Evolutionary conservation across 495 filamentous ascomycete genomes (phyloP).

Genomic region (Daldinia decipiens): DNA sequence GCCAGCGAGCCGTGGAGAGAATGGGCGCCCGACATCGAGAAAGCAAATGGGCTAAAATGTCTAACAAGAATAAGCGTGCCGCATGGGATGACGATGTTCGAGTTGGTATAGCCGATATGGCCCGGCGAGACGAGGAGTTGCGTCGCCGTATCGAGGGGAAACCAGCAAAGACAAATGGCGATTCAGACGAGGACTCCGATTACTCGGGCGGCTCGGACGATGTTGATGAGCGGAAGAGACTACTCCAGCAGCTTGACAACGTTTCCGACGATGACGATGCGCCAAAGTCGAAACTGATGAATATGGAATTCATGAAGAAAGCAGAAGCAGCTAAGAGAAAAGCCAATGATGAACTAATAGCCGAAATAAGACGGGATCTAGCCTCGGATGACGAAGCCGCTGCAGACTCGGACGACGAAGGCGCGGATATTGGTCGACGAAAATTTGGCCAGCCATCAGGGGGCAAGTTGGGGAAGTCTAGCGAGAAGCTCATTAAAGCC

Average conservation of each 20-base stretch:
- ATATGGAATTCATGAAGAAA: slow-evolving; percentile 80
- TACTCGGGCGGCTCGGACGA: slow-evolving; percentile 64
- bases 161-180: slow-evolving; percentile 60
- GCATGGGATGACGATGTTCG: slow-evolving; percentile 87
- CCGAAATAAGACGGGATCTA: slow-evolving; percentile 77
- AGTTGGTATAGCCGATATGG: slow-evolving; percentile 80
- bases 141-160: slow-evolving; percentile 84
- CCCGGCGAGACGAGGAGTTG: slow-evolving; percentile 85
- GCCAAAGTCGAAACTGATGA: slow-evolving; percentile 57
- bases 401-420: slow-evolving; percentile 65
- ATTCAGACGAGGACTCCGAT: slow-evolving; percentile 64
- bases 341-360: slow-evolving; percentile 83
- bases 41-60: slow-evolving; percentile 93
- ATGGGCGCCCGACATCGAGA: slow-evolving; percentile 90
- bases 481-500: slow-evolving; percentile 31
- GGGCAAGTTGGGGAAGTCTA: slow-evolving; percentile 39
- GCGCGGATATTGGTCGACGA: slow-evolving; percentile 70
- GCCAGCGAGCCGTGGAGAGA: slow-evolving; percentile 82
- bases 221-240: slow-evolving; percentile 62
- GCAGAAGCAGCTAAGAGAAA: slow-evolving; percentile 80
- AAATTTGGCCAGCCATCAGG: slow-evolving; percentile 65
- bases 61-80: slow-evolving; percentile 79
- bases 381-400: slow-evolving; percentile 60
- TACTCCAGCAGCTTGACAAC: slow-evolving; percentile 68
- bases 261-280: slow-evolving; percentile 51